Conservation (phyloP, 352 stramenopile species). For the Achlya hypogyna region DNA sequence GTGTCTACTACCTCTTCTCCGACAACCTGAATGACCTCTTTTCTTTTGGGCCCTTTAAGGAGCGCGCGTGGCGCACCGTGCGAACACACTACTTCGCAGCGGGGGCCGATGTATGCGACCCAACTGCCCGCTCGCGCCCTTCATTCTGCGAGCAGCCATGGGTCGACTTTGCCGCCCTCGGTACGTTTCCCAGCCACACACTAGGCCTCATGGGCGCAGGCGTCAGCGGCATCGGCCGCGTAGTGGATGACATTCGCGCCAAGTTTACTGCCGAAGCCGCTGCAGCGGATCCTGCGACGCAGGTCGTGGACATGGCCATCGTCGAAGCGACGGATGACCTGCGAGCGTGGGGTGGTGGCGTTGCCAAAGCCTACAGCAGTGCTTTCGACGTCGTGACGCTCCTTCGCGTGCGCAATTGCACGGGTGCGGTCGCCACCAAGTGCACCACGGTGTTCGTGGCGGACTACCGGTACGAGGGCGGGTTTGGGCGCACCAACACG, state of each 20-base stretch:
- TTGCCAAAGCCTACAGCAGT: background rate
- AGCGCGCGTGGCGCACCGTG: background rate
- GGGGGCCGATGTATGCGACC: background rate
- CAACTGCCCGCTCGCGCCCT: background rate
- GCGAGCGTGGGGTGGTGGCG: background rate
- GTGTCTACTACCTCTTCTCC: background rate
- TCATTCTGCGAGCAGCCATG: background rate
- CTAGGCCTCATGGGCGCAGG: background rate
- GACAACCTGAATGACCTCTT: background rate
- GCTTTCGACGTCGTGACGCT: background rate
- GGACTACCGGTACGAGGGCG: conserved; percentile 3
- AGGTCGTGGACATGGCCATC: background rate
- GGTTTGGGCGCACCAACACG: background rate
- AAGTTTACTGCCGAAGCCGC: background rate
- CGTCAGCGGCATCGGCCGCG: background rate
- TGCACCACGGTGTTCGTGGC: background rate
- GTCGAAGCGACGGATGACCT: background rate
- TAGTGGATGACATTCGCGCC: background rate
- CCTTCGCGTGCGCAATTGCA: background rate
- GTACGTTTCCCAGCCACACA: background rate
- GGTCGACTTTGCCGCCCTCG: background rate
- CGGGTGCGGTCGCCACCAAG: background rate
- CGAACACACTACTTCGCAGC: background rate
- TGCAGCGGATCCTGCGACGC: background rate
- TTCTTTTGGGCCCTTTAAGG: background rate